Evolutionary conservation across 441 rosid species (phyloP), one percentile per base, ranked within the genome.

Genomic region (Bruguiera hainesii): DNA sequence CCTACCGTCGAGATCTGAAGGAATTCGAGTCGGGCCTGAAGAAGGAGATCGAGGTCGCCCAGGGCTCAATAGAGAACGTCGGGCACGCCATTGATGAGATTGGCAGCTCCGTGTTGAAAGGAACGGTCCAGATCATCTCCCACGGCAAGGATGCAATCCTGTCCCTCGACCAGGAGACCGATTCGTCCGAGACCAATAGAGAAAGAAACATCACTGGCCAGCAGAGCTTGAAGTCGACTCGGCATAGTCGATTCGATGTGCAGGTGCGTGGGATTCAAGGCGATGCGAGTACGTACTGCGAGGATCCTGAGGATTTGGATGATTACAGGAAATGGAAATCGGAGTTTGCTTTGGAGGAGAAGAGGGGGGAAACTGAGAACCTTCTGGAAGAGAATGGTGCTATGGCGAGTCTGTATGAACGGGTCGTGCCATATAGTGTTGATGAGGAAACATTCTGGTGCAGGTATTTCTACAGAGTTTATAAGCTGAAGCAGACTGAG

Each of bases 31-130:
- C 93, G 49, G 99, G 97, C 26, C 67, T 95, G n/a, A 83, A 79
- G 80, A 95, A 90, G 66, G 99, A 95, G 85, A 83, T 92, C 71
- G 89, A 89, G 69, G 98, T 87, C n/a, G 98, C 92, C 7, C 99
- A 92, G 46, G 96, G 97, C 53, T 94, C 98, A 31, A 75, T 94
- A 9, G 98, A 77, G 53, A 83, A 75, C 10, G 91, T 91, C 4
- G 81, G 93, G 15, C 84, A 79, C 28, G 81, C 81, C 53, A 82
- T 95, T 67, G 97, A 92, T 72, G 98, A 86, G 48, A 68, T 91
- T 52, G 96, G 99, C 0, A 84, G 69, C 60, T 68, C 91, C 13
- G 93, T 95, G 23, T 37, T 90, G 33, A 89, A 90, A 68, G 83
- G 87, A 19, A 91, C 98, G 48, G 84, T 95, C 46, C 90, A 90